Percentiles rank a stretch among this genome's conserved stretches.
These are phyloP conservation scores for Pichia sp. DNA, from an alignment of 1,139 yeast species.

Conservation along the genomic window DNA sequence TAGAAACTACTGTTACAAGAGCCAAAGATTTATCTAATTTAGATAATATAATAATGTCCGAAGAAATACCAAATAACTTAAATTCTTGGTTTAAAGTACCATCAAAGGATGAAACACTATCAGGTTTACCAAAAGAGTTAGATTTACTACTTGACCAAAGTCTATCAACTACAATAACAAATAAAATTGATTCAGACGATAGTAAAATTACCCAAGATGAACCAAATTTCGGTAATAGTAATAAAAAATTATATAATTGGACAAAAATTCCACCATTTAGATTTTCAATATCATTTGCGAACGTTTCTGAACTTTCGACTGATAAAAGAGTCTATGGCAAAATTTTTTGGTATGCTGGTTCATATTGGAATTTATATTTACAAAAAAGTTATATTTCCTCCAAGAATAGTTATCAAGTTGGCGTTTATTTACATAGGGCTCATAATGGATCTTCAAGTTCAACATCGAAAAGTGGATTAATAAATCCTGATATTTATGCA, in stretches of 20 bases:
- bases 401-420: constrained; percentile 42
- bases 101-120: constrained; percentile 35
- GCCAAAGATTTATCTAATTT: constrained; percentile 23
- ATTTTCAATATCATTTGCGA: constrained; percentile 44
- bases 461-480: constrained; percentile 31
- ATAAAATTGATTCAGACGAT: constrained; percentile 12
- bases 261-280: constrained; percentile 47
- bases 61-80: constrained; percentile 23
- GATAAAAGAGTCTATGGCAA: constrained; percentile 44
- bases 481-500: constrained; percentile 32
- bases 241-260: constrained; percentile 27
- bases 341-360: constrained; percentile 52
- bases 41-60: constrained; percentile 22
- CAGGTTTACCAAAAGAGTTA: constrained; percentile 31
- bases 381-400: constrained; percentile 37
- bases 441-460: constrained; percentile 29
- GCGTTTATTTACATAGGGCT: constrained; percentile 48
- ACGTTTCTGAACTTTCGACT: constrained; percentile 38
- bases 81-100: constrained; percentile 34
- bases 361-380: constrained; percentile 49
- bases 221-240: background rate
- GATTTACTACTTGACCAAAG: constrained; percentile 14
- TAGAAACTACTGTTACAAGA: constrained; percentile 33
- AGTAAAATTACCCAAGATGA: constrained; percentile 23
- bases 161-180: constrained; percentile 7